Evolutionary conservation across 1,284 basidiomycete species (phyloP).

Genomic region (Volvariella volvacea): DNA sequence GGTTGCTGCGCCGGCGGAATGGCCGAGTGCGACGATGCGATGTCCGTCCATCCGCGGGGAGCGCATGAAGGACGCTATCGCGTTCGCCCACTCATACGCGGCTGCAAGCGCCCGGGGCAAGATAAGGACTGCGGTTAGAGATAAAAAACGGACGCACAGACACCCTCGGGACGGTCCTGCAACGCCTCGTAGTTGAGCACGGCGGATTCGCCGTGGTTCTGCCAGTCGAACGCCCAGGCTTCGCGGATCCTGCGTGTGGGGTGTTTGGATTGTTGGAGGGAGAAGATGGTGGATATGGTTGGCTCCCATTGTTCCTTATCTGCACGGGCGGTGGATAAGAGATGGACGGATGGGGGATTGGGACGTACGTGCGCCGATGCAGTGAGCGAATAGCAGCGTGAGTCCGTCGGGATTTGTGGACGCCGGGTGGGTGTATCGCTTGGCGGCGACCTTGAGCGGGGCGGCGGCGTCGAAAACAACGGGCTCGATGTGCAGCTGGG

Average conservation of each 20-base stretch:
- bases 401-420: constrained; percentile 11
- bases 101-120: constrained; percentile 21
- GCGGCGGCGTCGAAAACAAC: too few relatives aligned
- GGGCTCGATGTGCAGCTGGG: too few relatives aligned
- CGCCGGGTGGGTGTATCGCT: constrained; percentile 14
- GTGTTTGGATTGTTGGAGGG: constrained; percentile 17
- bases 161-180: constrained; percentile 21
- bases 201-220: constrained; percentile 47
- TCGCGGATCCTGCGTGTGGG: constrained; percentile 30
- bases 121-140: background rate
- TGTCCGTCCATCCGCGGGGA: constrained; percentile 28
- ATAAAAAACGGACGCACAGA: constrained; percentile 24
- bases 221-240: constrained; percentile 48
- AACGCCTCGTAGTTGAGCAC: constrained; percentile 33
- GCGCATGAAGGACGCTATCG: constrained; percentile 27
- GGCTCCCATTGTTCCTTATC: constrained; percentile 52
- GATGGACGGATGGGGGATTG: background rate
- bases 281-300: constrained; percentile 32
- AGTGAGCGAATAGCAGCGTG: constrained; percentile 21
- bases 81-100: constrained; percentile 33
- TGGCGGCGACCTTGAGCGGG: constrained; percentile 16
- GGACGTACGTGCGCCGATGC: constrained; percentile 26
- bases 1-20: constrained; percentile 38
- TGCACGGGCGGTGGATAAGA: constrained; percentile 12
- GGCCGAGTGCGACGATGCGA: constrained; percentile 32